Conservation (phyloP, 352 stramenopile genomes). For the Saprolegnia parasitica region DNA sequence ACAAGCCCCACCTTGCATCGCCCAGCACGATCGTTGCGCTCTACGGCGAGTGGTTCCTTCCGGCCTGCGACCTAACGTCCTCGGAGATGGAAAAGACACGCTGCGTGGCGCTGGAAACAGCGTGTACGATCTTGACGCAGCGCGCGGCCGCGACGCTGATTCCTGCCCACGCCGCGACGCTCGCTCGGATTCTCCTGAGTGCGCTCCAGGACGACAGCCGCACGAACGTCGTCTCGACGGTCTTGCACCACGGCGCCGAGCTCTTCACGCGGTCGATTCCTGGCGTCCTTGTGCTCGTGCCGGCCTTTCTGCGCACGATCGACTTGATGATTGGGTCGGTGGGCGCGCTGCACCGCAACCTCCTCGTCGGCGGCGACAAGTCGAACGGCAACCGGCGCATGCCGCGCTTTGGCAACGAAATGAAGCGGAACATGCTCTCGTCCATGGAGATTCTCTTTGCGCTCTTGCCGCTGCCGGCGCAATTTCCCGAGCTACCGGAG, state of each 20-base stretch:
- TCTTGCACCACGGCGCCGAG: constrained; percentile 64
- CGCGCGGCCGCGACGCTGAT: constrained; percentile 59
- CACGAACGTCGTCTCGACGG: constrained; percentile 57
- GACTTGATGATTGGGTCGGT: constrained; percentile 61
- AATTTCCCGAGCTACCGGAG: constrained; percentile 70
- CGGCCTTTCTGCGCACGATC: constrained; percentile 72
- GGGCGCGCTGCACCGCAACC: constrained; percentile 1
- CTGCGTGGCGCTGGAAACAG: constrained; percentile 67
- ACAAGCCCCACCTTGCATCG: constrained; percentile 46
- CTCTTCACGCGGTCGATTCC: constrained; percentile 78
- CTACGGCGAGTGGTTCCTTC: constrained; percentile 83
- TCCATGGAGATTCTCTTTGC: constrained; percentile 73
- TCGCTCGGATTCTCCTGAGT: constrained; percentile 62
- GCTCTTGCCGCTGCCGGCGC: constrained; percentile 61
- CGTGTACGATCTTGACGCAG: constrained; percentile 74
- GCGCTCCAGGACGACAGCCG: constrained; percentile 22
- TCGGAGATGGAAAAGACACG: constrained; percentile 70
- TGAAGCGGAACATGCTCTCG: constrained; percentile 28
- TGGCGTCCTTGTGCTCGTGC: constrained; percentile 72
- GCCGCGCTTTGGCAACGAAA: constrained; percentile 7
- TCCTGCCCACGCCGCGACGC: constrained; percentile 53
- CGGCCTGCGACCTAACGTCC: constrained; percentile 68
- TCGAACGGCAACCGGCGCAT: constrained; percentile 10
- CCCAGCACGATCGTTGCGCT: constrained; percentile 78
- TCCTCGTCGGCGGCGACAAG: background rate